A percentile compares a stretch with the other conserved stretches of the same genome.
phyloP scores from a whole-genome alignment of 1,284 basidiomycete species.

The Microbotryum violaceum region DNA sequence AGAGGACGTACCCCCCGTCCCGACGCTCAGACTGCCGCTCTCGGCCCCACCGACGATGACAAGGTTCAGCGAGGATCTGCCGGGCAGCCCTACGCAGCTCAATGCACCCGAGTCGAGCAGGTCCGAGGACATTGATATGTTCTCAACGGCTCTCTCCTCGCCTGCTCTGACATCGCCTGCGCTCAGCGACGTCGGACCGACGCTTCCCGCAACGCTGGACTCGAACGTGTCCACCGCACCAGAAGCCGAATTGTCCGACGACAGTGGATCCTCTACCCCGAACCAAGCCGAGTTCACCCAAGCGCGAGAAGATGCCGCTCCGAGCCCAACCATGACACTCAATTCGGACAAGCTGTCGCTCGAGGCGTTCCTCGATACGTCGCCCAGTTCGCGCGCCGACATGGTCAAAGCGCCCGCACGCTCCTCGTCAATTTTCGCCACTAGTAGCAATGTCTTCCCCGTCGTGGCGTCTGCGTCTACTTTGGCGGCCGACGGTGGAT shows the following conservation, averaged over 20 bases:
- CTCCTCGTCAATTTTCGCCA: slow-evolving; percentile 8
- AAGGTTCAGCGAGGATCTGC: background rate
- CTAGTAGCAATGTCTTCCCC: background rate
- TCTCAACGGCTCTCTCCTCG: no score
- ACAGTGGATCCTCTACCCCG: no score
- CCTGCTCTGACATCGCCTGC: no score
- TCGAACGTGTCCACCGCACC: no score
- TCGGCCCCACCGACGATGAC: background rate
- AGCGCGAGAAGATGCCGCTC: no score
- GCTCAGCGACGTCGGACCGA: no score
- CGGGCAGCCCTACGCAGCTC: background rate
- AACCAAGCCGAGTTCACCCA: no score
- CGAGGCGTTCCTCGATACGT: slow-evolving; percentile 1
- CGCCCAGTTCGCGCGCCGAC: background rate
- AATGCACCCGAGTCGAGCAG: background rate
- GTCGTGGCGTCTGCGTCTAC: background rate
- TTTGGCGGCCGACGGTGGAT: background rate
- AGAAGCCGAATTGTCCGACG: no score
- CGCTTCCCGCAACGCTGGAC: no score
- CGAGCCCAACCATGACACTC: no score
- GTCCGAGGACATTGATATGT: no score
- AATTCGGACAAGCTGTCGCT: slow-evolving; percentile 1
- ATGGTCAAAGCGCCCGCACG: slow-evolving; percentile 7
- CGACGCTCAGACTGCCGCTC: background rate
- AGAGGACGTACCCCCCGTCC: background rate